Evolutionary conservation across 441 rosid genomes (phyloP).

Genomic region (Eutrema salsugineum): DNA sequence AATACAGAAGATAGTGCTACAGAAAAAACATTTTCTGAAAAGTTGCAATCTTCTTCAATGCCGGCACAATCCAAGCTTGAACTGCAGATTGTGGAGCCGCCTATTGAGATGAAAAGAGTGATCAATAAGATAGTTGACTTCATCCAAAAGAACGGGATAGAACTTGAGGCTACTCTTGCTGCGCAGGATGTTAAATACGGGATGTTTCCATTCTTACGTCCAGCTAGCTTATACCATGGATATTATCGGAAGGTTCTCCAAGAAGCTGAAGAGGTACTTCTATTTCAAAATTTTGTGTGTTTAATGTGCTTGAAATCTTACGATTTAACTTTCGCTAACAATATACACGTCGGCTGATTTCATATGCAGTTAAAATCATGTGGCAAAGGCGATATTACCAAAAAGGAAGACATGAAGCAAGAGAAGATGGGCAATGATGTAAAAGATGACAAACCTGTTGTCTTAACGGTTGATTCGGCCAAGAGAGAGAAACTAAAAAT

Average conservation of each 20-base stretch:
- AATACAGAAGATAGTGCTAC: constrained; percentile 41
- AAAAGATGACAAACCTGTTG: constrained; percentile 44
- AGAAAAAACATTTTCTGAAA: constrained; percentile 29
- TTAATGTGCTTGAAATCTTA: not conserved
- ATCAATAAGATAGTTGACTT: constrained; percentile 94
- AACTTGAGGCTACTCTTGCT: constrained; percentile 76
- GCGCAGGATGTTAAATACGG: constrained; percentile 80
- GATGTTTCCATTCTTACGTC: constrained; percentile 84
- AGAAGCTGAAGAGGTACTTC: constrained; percentile 67
- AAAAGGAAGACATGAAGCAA: constrained; percentile 52
- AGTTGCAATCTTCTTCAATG: constrained; percentile 36
- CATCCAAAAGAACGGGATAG: constrained; percentile 76
- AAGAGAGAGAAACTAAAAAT: constrained; percentile 80
- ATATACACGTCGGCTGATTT: not conserved
- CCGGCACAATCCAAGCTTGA: constrained; percentile 41
- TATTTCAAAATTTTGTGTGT: constrained; percentile 3
- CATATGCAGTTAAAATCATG: constrained; percentile 51
- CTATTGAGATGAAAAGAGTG: constrained; percentile 78
- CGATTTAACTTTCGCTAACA: not conserved
- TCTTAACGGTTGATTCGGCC: constrained; percentile 56
- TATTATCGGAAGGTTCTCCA: constrained; percentile 68
- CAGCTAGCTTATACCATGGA: constrained; percentile 59
- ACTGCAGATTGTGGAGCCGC: constrained; percentile 68
- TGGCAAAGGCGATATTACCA: constrained; percentile 37
- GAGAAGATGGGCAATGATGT: constrained; percentile 41